phyloP scores from a whole-genome alignment of 192 early-diverging fungal genomes.

The Geranomyces michiganensis region DNA sequence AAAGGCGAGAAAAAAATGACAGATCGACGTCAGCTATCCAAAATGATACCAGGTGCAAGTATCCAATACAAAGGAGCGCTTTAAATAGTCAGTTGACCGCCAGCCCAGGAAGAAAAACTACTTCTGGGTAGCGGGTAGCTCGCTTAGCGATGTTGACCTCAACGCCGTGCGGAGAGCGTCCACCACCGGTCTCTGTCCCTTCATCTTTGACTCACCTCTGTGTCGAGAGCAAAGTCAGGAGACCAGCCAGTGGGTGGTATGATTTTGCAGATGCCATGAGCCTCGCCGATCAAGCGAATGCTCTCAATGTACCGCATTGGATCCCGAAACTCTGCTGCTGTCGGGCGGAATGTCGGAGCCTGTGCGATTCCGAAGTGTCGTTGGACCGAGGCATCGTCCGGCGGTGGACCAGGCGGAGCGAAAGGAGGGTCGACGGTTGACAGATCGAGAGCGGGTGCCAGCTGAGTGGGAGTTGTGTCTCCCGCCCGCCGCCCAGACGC shows the following conservation, averaged over 20 bases:
- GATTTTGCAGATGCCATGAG: conserved; percentile 85
- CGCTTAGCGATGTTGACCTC: too few relatives aligned
- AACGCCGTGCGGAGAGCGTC: too few relatives aligned
- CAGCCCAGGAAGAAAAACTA: too few relatives aligned
- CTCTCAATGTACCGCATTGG: conserved; percentile 82
- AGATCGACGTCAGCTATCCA: too few relatives aligned
- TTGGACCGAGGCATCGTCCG: too few relatives aligned
- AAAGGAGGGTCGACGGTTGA: conserved; percentile 1
- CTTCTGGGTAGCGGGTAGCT: too few relatives aligned
- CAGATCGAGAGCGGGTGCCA: neutral
- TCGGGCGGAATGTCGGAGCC: conserved; percentile 81
- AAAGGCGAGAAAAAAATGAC: neutral
- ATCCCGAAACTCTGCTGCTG: conserved; percentile 75
- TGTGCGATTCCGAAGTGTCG: conserved; percentile 67
- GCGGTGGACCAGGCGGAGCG: neutral
- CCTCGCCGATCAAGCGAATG: conserved; percentile 74
- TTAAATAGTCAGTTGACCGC: neutral
- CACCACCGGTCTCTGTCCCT: conserved; percentile 1
- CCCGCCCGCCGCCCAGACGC: too few relatives aligned
- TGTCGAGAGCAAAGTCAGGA: conserved; percentile 78
- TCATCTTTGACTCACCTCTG: conserved; percentile 51
- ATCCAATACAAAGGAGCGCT: too few relatives aligned
- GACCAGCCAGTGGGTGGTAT: conserved; percentile 86
- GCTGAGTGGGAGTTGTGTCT: too few relatives aligned
- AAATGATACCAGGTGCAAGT: too few relatives aligned